Percentiles rank a stretch among this genome's conserved stretches.
Conservation (phyloP, 2,329 filamentous ascomycete genomes). For the Cytospora leucostoma region DNA sequence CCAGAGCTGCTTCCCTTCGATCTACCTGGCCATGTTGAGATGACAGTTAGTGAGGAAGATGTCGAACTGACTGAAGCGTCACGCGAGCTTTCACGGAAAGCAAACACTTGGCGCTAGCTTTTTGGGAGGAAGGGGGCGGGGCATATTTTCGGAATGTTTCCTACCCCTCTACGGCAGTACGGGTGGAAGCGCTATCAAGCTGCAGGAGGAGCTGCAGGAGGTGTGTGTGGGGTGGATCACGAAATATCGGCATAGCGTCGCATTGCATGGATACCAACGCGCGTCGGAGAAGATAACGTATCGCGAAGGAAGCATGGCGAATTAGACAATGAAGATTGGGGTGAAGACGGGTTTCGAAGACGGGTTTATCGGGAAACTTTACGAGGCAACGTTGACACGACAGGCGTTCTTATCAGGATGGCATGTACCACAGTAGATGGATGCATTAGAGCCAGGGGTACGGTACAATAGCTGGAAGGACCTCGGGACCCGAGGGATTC, state of each 20-base stretch:
- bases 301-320: not conserved
- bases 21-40: conserved; percentile 11
- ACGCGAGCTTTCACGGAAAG: conserved; percentile 21
- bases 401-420: not conserved
- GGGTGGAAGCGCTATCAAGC: not conserved
- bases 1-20: conserved; percentile 48
- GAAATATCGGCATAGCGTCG: not conserved
- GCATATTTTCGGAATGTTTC: not conserved
- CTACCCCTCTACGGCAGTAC: not conserved
- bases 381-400: not conserved
- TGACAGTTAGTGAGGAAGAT: not conserved
- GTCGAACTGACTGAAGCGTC: conserved; percentile 22
- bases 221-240: not conserved
- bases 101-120: not conserved
- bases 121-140: not conserved
- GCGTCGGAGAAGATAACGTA: not conserved
- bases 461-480: no score
- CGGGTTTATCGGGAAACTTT: not conserved
- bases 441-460: not conserved
- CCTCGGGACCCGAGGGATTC: not conserved
- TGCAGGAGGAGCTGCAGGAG: no score
- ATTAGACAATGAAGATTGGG: not conserved
- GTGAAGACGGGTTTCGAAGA: not conserved
- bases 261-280: not conserved
- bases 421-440: not conserved